Base-by-base conservation (phyloP, 805 yeast genomes). In the Suhomyces faveliae region DNA sequence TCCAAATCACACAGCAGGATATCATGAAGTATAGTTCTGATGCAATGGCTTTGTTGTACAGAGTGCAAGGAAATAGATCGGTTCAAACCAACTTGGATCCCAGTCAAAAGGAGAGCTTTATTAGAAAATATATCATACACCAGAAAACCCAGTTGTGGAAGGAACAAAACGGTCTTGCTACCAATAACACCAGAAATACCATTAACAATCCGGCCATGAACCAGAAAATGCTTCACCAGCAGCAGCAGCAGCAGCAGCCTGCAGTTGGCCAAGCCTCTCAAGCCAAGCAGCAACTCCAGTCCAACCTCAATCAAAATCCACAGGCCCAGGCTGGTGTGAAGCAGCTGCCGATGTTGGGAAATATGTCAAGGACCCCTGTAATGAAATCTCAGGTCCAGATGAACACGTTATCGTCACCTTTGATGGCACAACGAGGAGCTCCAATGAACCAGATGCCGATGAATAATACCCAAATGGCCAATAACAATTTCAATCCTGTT, bases 61-160 rank as follows among this genome's bases (percentile, higher is more conserved):
- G 70, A 42, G 57, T 73, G 43, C 76, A 73, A 47, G 66, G 66
- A 11, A 65, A 60, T 43, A 65, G 73, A 4, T 61, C 70, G 1
- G 60, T 72, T 23, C 70, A 59, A 35, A 54, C 61, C 5, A 62
- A 63, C 30, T 58, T 72, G 51, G 76, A 71, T 46, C 70, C 60
- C 39, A 47, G 58, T 11, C 74, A 66, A 49, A 68, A 65, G 52
- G 76, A 70, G 45, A 65, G 56, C 42, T 73, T 71, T 48, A 65
- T 73, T 23, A 56, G 68, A 24, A 69, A 67, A 51, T 73, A 57
- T 54, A 70, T 73, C 35, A 51, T 63, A 20, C 76, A 72, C 51
- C 76, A 72, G 51, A 73, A 73, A 45, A 49, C 60, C 9, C 60
- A 52, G 38, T 51, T 54, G 3, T 57, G 61, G 58, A 59, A 60